Conservation (phyloP, 2,329 filamentous ascomycete genomes). For the Aureobasidium sp. region DNA sequence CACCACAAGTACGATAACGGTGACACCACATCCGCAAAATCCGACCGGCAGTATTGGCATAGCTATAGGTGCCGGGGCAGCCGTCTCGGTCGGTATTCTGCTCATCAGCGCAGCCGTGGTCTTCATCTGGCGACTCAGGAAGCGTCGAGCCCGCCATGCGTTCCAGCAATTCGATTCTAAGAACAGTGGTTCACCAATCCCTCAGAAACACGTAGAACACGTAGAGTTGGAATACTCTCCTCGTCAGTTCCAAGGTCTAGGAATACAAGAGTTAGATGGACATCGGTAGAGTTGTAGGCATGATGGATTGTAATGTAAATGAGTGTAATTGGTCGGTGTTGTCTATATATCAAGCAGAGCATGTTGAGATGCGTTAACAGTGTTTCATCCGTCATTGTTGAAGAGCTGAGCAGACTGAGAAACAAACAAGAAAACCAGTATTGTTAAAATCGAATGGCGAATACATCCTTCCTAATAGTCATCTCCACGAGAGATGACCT, state of each 20-base stretch:
- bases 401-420: not conserved
- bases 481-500: constrained; percentile 32
- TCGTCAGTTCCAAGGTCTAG: not conserved
- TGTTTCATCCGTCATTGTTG: not conserved
- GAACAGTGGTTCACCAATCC: not conserved
- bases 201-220: not conserved
- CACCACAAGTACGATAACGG: not conserved
- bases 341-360: not conserved
- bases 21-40: no score
- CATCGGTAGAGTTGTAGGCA: not conserved
- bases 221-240: not conserved
- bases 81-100: not conserved
- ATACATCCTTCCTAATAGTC: constrained; percentile 37
- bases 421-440: not conserved
- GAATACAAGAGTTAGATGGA: not conserved
- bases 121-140: not conserved
- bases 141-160: not conserved
- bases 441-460: not conserved
- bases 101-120: not conserved
- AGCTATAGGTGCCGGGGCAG: not conserved
- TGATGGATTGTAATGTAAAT: not conserved
- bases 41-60: no score
- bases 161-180: not conserved
- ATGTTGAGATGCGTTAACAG: not conserved
- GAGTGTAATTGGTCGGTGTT: not conserved